Evolutionary conservation across 106 monocot species (phyloP).

Genomic region (Allium sativum): DNA sequence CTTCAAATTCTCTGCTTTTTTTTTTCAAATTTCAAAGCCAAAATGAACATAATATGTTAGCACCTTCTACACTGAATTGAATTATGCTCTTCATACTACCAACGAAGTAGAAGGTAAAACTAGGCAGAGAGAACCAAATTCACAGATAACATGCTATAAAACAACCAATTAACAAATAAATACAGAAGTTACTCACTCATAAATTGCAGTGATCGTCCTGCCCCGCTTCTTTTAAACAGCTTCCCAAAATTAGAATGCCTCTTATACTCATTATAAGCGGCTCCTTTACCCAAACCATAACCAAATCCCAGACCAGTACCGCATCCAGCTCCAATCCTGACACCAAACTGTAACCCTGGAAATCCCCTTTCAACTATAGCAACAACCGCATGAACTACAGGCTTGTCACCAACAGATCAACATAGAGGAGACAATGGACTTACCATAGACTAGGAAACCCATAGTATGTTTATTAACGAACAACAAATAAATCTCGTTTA

Average conservation of each 20-base stretch:
- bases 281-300: conserved; percentile 57
- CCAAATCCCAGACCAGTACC: conserved; percentile 72
- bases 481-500: no score
- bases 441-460: no score
- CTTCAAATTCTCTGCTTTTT: no score
- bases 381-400: no score
- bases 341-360: conserved; percentile 52
- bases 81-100: not conserved
- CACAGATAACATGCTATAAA: not conserved
- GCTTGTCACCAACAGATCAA: no score
- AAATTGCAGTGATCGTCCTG: conserved; percentile 18
- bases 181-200: conserved; percentile 31
- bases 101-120: not conserved
- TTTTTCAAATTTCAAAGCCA: no score
- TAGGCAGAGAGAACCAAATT: not conserved
- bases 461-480: no score
- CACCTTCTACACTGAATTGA: not conserved
- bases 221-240: conserved; percentile 14
- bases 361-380: no score
- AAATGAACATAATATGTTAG: not conserved
- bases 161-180: not conserved
- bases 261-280: conserved; percentile 57
- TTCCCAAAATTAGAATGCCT: conserved; percentile 60
- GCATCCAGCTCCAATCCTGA: conserved; percentile 65
- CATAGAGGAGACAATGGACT: no score